These are phyloP conservation scores for Rhynchosporium secalis DNA, from an alignment of 2,329 filamentous ascomycete genomes.

Conservation along the genomic window DNA sequence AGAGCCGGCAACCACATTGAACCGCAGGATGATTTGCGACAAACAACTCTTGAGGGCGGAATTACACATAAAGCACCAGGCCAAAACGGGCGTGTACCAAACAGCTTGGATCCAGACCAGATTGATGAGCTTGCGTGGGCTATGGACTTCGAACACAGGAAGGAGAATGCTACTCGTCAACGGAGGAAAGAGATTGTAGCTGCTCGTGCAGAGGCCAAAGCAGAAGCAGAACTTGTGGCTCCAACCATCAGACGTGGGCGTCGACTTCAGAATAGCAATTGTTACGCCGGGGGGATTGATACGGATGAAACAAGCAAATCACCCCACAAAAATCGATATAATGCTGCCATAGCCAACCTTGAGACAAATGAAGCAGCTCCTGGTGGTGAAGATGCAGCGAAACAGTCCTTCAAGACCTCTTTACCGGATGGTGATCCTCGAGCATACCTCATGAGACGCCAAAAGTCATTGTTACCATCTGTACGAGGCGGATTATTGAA, in stretches of 20 bases:
- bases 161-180: conserved; percentile 35
- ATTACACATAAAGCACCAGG: background rate
- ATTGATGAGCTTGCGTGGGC: conserved; percentile 36
- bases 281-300: background rate
- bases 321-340: conserved; percentile 38
- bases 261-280: background rate
- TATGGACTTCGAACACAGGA: conserved; percentile 40
- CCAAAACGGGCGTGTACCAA: background rate
- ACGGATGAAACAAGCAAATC: conserved; percentile 10
- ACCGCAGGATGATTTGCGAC: conserved; percentile 20
- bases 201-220: conserved; percentile 19
- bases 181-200: conserved; percentile 33
- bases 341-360: conserved; percentile 33
- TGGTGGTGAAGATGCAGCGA: background rate
- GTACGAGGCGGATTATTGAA: conserved; percentile 19
- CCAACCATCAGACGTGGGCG: background rate
- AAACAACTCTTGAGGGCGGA: conserved; percentile 24
- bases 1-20: conserved; percentile 9
- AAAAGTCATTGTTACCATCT: conserved; percentile 27
- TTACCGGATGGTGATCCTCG: conserved; percentile 38
- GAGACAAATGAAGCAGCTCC: conserved; percentile 16
- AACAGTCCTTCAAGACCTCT: conserved; percentile 26
- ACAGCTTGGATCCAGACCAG: conserved; percentile 1
- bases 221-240: conserved; percentile 1
- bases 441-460: conserved; percentile 38